Conservation (phyloP, 495 filamentous ascomycete genomes). For the Thermochaetoides thermophila region DNA sequence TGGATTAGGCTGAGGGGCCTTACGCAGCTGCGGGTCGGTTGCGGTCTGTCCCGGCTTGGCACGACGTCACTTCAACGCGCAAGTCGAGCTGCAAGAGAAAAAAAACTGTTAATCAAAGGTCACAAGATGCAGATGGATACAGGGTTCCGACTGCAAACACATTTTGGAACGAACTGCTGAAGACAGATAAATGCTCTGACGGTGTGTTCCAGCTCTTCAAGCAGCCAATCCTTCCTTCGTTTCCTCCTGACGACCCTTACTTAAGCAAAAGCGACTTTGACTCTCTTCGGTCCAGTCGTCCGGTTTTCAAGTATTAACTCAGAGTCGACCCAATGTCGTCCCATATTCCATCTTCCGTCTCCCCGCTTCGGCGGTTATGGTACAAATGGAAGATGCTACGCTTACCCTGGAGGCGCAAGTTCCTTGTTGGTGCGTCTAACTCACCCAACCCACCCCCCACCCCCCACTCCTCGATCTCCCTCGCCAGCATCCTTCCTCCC, state of each 20-base stretch:
- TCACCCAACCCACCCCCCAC: slow-evolving; percentile 1
- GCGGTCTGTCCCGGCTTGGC: slow-evolving; percentile 9
- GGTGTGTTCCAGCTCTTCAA: too few species aligned
- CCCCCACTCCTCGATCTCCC: slow-evolving; percentile 2
- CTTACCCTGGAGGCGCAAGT: slow-evolving; percentile 75
- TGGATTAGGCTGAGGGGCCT: too few species aligned
- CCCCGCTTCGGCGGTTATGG: slow-evolving; percentile 40
- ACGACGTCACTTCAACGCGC: slow-evolving; percentile 16
- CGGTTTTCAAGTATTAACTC: too few species aligned
- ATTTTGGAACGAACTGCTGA: not conserved
- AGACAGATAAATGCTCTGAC: too few species aligned
- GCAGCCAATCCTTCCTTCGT: not conserved
- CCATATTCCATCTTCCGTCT: slow-evolving; percentile 18
- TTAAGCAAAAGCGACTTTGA: too few species aligned
- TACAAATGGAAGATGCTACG: slow-evolving; percentile 72
- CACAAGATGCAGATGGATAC: too few species aligned
- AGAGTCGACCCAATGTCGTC: not conserved
- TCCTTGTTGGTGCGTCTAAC: slow-evolving; percentile 52
- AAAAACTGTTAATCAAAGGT: too few species aligned
- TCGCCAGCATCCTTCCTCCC: not conserved
- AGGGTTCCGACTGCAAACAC: too few species aligned
- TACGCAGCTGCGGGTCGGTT: too few species aligned
- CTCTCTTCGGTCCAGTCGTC: too few species aligned
- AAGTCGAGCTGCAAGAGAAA: too few species aligned
- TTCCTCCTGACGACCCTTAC: too few species aligned